phyloP scores from a whole-genome alignment of 768 basidiomycete genomes.

The Naganishia vishniacii region DNA sequence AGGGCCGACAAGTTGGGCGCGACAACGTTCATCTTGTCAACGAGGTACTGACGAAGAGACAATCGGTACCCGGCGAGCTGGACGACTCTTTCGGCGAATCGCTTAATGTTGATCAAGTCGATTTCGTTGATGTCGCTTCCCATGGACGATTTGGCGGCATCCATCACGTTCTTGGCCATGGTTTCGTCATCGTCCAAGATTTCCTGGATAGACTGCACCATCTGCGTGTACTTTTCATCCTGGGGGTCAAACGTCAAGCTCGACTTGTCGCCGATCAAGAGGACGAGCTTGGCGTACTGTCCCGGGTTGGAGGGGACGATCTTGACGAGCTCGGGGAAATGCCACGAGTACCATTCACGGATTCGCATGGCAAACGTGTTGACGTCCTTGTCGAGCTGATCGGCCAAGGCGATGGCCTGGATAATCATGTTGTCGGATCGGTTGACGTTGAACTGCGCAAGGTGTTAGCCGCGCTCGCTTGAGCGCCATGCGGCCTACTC shows the following conservation, averaged over 20 bases:
- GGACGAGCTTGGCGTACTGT: constrained; percentile 78
- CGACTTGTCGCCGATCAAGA: constrained; percentile 87
- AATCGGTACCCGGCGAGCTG: constrained; percentile 92
- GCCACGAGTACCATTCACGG: constrained; percentile 98
- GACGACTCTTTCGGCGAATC: constrained; percentile 83
- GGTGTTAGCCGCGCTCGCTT: constrained; percentile 70
- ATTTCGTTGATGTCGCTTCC: constrained; percentile 83
- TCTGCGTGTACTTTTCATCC: constrained; percentile 56
- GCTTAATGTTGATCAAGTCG: constrained; percentile 90
- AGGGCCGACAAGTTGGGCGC: constrained; percentile 87
- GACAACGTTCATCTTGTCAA: constrained; percentile 97
- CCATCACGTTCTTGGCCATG: constrained; percentile 85
- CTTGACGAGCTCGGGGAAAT: constrained; percentile 92
- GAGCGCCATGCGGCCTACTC: constrained; percentile 12
- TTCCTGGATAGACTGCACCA: constrained; percentile 68
- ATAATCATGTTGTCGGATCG: constrained; percentile 97
- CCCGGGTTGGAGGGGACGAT: constrained; percentile 87
- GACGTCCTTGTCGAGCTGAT: constrained; percentile 98
- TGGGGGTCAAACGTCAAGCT: constrained; percentile 51
- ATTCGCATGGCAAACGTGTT: constrained; percentile 98
- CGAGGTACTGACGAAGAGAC: constrained; percentile 73
- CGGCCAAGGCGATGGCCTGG: constrained; percentile 94
- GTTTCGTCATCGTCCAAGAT: constrained; percentile 78
- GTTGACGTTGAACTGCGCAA: constrained; percentile 48
- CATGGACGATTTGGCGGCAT: constrained; percentile 91